Conservation (phyloP, 2,329 filamentous ascomycete genomes). For the Microcera coccophila region DNA sequence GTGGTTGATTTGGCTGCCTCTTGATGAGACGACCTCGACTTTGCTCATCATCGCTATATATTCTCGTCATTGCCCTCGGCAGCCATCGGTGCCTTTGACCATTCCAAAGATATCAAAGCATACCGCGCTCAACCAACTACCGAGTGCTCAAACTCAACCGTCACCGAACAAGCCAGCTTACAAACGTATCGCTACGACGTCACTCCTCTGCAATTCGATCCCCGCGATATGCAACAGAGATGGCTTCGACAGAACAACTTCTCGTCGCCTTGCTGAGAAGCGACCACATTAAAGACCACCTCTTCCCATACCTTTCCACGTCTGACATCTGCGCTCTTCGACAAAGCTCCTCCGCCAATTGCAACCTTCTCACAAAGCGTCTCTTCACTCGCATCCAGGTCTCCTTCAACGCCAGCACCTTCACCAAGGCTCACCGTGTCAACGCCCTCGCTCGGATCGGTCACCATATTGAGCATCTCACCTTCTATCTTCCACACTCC, state of each 20-base stretch:
- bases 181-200: not conserved
- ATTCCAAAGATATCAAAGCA: not conserved
- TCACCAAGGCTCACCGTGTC: constrained; percentile 69
- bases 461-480: constrained; percentile 71
- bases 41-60: not conserved
- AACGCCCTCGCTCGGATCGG: constrained; percentile 75
- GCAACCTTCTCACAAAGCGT: constrained; percentile 63
- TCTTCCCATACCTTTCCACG: constrained; percentile 48
- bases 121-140: not conserved
- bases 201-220: not conserved
- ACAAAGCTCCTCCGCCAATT: constrained; percentile 65
- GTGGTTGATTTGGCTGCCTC: not conserved
- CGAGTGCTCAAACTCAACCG: not conserved
- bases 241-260: constrained; percentile 46
- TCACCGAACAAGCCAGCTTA: not conserved
- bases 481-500: constrained; percentile 72
- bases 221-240: constrained; percentile 48
- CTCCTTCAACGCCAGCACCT: constrained; percentile 69
- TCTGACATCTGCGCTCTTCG: constrained; percentile 58
- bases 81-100: not conserved
- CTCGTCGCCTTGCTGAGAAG: constrained; percentile 56
- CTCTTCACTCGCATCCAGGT: constrained; percentile 67
- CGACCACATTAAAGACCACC: constrained; percentile 45
- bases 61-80: not conserved
- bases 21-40: not conserved